Conservation (phyloP, 2,329 filamentous ascomycete genomes). For the Trichophyton benhamiae region DNA sequence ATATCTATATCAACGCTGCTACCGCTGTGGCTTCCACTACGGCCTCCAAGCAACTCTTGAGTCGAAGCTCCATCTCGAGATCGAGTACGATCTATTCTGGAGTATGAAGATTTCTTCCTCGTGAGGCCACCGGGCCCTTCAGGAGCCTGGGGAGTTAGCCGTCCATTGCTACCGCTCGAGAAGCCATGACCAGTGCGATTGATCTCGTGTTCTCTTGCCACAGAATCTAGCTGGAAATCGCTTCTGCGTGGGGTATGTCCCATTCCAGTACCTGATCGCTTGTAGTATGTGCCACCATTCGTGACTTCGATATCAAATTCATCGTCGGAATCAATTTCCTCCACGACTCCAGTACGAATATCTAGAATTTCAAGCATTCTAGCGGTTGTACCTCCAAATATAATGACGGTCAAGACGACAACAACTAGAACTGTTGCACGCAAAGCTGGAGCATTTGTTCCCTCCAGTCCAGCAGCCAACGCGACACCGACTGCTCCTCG, state of each 20-base stretch:
- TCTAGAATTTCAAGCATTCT: constrained; percentile 95
- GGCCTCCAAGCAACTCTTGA: constrained; percentile 41
- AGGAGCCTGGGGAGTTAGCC: constrained; percentile 36
- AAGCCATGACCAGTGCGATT: constrained; percentile 34
- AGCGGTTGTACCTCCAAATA: constrained; percentile 93
- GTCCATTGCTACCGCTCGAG: constrained; percentile 46
- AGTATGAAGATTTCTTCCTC: constrained; percentile 42
- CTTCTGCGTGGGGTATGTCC: constrained; percentile 59
- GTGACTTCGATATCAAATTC: constrained; percentile 91
- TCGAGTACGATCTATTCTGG: constrained; percentile 31
- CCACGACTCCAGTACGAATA: constrained; percentile 91
- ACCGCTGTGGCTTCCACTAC: constrained; percentile 33
- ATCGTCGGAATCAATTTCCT: constrained; percentile 94
- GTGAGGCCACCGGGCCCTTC: constrained; percentile 28
- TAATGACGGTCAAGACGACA: constrained; percentile 94
- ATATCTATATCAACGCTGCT: constrained; percentile 36
- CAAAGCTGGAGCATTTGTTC: constrained; percentile 67
- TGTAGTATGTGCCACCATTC: constrained; percentile 61
- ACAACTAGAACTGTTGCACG: constrained; percentile 95
- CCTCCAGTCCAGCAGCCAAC: constrained; percentile 74
- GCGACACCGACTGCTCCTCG: constrained; percentile 93
- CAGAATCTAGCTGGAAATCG: constrained; percentile 43
- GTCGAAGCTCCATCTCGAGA: constrained; percentile 28
- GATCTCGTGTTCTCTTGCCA: constrained; percentile 30
- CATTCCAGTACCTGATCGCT: constrained; percentile 63